A percentile compares a stretch with the other conserved stretches of the same genome.
These are phyloP conservation scores for Paramecium sonneborni DNA, from an alignment of 73 alveolate species.

Conservation along the genomic window DNA sequence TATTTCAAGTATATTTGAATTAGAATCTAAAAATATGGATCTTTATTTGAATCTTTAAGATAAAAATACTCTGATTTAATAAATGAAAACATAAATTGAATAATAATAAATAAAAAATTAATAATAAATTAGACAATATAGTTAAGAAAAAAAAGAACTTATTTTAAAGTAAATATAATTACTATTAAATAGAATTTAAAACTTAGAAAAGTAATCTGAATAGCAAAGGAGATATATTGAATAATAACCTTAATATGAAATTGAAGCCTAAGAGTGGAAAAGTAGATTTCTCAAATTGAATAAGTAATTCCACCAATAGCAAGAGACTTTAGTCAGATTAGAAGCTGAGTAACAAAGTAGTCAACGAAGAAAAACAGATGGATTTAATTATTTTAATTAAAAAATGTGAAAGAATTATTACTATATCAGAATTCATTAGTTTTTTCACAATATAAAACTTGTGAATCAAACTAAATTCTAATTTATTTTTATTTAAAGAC, in stretches of 20 bases:
- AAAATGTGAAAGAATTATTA: background rate
- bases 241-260: background rate
- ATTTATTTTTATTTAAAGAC: background rate
- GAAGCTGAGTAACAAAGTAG: background rate
- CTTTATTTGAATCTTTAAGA: background rate
- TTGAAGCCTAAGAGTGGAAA: slow-evolving; percentile 12
- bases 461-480: background rate
- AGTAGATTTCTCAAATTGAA: background rate
- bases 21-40: background rate
- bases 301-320: background rate
- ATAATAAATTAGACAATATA: background rate
- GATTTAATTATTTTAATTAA: background rate
- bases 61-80: background rate
- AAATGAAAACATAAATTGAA: background rate
- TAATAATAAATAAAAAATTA: background rate
- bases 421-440: background rate
- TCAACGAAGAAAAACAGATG: background rate
- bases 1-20: background rate
- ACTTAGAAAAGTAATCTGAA: background rate
- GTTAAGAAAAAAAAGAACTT: background rate
- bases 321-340: background rate
- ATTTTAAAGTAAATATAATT: background rate
- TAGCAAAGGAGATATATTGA: background rate
- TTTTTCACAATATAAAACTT: background rate
- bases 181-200: background rate